Evolutionary conservation across 139 green algal species (phyloP).

Genomic region (Micromonas pusilla): DNA sequence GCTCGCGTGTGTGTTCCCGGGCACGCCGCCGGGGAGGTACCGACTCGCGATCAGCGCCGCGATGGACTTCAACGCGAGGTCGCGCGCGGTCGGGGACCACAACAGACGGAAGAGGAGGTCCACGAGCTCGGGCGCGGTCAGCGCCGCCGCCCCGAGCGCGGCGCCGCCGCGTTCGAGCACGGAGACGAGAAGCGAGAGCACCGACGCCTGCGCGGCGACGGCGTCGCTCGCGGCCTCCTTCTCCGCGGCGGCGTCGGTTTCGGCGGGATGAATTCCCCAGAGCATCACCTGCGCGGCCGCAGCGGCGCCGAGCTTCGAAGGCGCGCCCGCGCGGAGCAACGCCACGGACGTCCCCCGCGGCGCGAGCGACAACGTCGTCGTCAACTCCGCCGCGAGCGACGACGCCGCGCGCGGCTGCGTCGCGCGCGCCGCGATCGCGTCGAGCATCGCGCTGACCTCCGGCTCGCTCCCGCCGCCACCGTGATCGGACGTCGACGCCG

Average conservation of each 20-base stretch:
- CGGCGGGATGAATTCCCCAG: not conserved
- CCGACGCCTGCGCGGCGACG: not conserved
- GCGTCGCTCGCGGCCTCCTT: not conserved
- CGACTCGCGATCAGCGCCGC: too few relatives aligned
- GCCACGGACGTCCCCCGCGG: not conserved
- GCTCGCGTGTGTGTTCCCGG: too few relatives aligned
- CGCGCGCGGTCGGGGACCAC: not conserved
- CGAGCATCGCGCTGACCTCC: not conserved
- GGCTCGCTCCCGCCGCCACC: not conserved
- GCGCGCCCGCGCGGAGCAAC: not conserved
- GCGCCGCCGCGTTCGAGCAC: not conserved
- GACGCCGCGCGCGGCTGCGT: not conserved
- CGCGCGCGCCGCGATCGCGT: not conserved
- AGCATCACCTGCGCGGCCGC: not conserved
- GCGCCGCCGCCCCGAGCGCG: not conserved
- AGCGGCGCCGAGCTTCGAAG: not conserved
- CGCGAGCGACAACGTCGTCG: not conserved
- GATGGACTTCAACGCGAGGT: not conserved
- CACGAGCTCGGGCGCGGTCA: not conserved
- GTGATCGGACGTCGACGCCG: too few relatives aligned
- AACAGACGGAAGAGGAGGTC: not conserved
- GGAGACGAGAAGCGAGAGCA: not conserved
- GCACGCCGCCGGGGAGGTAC: too few relatives aligned
- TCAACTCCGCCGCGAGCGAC: not conserved
- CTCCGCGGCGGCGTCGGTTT: not conserved